Evolutionary conservation across 2,329 filamentous ascomycete genomes (phyloP), one percentile per base, ranked within the genome.

Genomic region (Cladosporium cucumerinum): DNA sequence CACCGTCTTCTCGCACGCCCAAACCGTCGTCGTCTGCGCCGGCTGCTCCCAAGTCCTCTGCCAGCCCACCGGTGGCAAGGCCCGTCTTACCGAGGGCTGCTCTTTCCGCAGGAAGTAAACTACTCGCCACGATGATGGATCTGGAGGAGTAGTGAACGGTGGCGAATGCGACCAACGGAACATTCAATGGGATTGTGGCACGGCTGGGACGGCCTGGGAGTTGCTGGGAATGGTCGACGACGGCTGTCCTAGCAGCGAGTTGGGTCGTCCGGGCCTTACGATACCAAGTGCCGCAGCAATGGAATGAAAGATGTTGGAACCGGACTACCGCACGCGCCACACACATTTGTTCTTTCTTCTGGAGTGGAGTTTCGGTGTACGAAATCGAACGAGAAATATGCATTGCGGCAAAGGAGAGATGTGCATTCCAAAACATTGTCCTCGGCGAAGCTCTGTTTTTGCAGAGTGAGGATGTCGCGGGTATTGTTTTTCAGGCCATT

Each of bases 41-140:
- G 95, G 95, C 78, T 99, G 95, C 92, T 97, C 94, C 78, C 97
- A 96, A 78, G 95, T 99, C 75, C 92, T 99, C 72, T 99, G 95
- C 92, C 95, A 99, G 84, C 95, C 95, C 74, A 99, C 95, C 76
- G 95, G 95, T 89, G 95, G 95, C 79, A 99, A 99, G 89, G 95
- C 95, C 80, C 88, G 95, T 82, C 87, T 99, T 80, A 99, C 95
- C 73, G 95, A 99, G 90, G 95, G 95, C 82, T 99, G 95, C 92
- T 98, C 95, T 81, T 99, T 99, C 92, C 90, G 95, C 86, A 93
- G 93, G 87, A 99, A 99, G 94, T 99, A 98, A 85, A 92, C 78
- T 82, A 61, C 48, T 61, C 59, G 59, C 59, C 59, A 61, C 59
- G 59, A 61, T 61, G 59, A 61, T 61, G 59, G 59, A 61, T 61